Evolutionary conservation across 176 grass and related monocot species (phyloP), one percentile per base, ranked within the genome.

Genomic region (Aegilops tauschii): DNA sequence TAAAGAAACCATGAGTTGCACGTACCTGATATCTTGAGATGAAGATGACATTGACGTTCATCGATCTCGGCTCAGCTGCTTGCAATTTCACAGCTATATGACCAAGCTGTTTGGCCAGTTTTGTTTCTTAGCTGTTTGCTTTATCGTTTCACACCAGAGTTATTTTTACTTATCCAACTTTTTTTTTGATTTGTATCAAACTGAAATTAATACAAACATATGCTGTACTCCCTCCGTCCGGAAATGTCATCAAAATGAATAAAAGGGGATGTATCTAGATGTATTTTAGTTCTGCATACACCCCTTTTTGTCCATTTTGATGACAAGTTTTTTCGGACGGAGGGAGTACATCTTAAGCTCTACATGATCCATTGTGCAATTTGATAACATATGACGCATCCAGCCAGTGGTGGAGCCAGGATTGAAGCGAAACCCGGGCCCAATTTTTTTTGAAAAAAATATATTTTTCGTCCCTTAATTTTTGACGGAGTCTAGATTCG

Each of bases 61-160:
- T 18, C 17, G 20, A 71, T 11, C 21, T 63, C 28, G 67, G 1
- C 61, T 44, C 28, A 56, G 1, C 61, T 44, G 78, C 73, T 63
- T 88, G 80, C 87, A 29, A 9, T 63, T 32, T 70, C 3, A 52
- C 45, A 83, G 49, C 62, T 83, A 77, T 58, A 77, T 17, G 7
- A 40, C 17, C 58, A 71, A 6, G n/a, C 30, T 25, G 17, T 64
- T 64, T 47, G 14, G 81, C 18, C 12, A 34, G 3, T 1, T 65
- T 64, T 54, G 21, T 37, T 36, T 65, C 8, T 49, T 81, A 65
- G 40, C 30, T 73, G 21, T 75, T 78, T 72, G 71, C 40, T 8
- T 87, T 56, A 21, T 50, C 42, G 42, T 45, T 45, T 45, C 42
- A 45, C 42, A 50, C 4, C 47, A 50, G 47, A 50, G 47, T 50